These are phyloP conservation scores for Lentinula sp. DNA, from an alignment of 768 basidiomycete species.

Conservation along the genomic window DNA sequence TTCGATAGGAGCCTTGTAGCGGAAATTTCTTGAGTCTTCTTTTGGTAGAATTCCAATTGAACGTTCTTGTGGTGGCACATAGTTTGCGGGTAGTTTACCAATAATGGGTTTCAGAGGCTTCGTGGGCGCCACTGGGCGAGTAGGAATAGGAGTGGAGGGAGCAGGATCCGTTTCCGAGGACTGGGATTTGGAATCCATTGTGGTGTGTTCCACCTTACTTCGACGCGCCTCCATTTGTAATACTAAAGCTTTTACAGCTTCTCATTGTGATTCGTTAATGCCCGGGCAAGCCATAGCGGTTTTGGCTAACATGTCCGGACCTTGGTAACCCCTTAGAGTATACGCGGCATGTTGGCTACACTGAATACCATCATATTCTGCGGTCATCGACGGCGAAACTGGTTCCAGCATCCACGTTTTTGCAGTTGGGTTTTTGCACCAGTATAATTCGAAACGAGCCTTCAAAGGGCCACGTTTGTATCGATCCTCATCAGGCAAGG, in stretches of 20 bases:
- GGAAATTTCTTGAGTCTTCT: neutral
- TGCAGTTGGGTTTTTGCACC: neutral
- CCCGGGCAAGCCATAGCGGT: neutral
- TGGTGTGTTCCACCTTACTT: too few relatives aligned
- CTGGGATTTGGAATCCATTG: neutral
- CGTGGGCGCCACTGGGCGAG: neutral
- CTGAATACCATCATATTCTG: neutral
- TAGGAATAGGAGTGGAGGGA: neutral
- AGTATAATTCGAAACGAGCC: neutral
- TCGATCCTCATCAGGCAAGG: neutral
- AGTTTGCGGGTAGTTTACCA: neutral
- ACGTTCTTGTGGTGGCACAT: neutral
- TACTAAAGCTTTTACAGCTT: neutral
- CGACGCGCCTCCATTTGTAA: neutral
- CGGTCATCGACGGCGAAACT: too few relatives aligned
- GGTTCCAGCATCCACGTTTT: neutral
- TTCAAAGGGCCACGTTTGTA: neutral
- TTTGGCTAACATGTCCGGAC: neutral
- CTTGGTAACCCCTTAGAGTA: neutral
- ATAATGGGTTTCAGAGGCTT: neutral
- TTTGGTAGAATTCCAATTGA: neutral
- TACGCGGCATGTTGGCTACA: neutral
- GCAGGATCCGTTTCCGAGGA: neutral
- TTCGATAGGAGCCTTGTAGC: neutral
- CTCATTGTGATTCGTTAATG: neutral